Evolutionary conservation across 345 rosid species (phyloP).

Genomic region (Boechera stricta): DNA sequence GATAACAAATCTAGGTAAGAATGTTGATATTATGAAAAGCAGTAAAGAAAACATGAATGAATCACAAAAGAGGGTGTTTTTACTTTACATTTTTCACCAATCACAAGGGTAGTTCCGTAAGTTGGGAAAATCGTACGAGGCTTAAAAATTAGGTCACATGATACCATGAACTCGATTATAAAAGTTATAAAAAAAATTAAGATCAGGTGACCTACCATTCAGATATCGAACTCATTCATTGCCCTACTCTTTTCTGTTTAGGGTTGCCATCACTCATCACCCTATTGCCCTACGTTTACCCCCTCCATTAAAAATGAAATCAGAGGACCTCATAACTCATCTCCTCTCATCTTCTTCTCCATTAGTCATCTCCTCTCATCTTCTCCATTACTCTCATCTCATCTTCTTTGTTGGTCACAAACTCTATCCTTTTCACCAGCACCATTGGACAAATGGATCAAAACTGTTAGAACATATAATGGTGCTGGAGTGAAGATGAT

Average conservation of each 20-base stretch:
- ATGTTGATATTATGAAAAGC: conserved; percentile 6
- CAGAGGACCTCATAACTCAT: too few relatives aligned
- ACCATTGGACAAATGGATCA: too few relatives aligned
- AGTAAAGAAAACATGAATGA: conserved; percentile 38
- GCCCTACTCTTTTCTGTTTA: conserved; percentile 24
- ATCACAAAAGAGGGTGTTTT: conserved; percentile 29
- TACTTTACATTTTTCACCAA: conserved; percentile 34
- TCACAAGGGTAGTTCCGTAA: conserved; percentile 49
- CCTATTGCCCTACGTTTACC: too few relatives aligned
- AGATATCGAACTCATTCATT: conserved; percentile 26
- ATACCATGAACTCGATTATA: conserved; percentile 51
- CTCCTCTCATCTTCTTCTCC: too few relatives aligned
- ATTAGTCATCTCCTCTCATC: too few relatives aligned
- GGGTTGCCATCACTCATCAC: conserved; percentile 42
- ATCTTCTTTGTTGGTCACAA: too few relatives aligned
- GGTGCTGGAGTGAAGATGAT: too few relatives aligned
- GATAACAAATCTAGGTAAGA: not conserved
- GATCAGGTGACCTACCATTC: conserved; percentile 49
- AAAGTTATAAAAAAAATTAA: not conserved
- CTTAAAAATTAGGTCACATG: conserved; percentile 70
- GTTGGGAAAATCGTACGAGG: conserved; percentile 43
- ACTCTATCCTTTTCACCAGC: too few relatives aligned
- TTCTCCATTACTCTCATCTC: too few relatives aligned
- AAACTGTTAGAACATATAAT: too few relatives aligned
- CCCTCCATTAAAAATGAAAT: too few relatives aligned